Evolutionary conservation across 257 asterid genomes (phyloP), one percentile per base, ranked within the genome.

Genomic region (Nicotiana knightiana): DNA sequence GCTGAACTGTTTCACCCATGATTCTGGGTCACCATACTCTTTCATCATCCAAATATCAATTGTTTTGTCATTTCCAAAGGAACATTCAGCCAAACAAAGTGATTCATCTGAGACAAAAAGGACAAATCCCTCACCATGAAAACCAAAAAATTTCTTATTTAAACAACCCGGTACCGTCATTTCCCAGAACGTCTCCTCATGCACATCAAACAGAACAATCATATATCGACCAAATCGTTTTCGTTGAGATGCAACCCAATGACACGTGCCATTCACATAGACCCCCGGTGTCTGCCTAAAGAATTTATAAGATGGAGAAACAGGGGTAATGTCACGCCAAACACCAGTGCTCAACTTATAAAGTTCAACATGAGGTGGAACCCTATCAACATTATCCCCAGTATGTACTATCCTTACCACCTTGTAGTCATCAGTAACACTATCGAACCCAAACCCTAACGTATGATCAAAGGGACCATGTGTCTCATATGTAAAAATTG

Each of bases 11-110:
- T 17, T 67, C 30, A 67, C 30, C 76, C 76, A 37, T 37, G 76
- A 37, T 67, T 55, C 54, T 32, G 53, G 18, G 12, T 30, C 54
- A 77, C 67, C 67, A 77, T 18, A 32, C 53, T 53, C 48, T 32
- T 77, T 77, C 67, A 55, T 77, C 81, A 24, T 53, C 81, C 81
- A 77, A 32, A 77, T 4, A 77, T 77, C 67, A 77, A 55, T 51
- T 32, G 66, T 55, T 75, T 15, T 3, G 3, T 21, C 58, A 15
- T 12, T 18, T 11, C 12, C 35, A 75, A 0, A 5, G 54, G 37
- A 9, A 67, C 17, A 15, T 24, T 21, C 30, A 75, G 43, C 43
- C 21, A 46, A 48, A 32, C 48, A n/a, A 21, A 53, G 48, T 16
- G 61, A 77, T 18, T 32, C 65, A 43, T 77, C 53, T 3, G 17